These are phyloP conservation scores for Claviceps fusiformis DNA, from an alignment of 2,329 filamentous ascomycete species.

Conservation along the genomic window DNA sequence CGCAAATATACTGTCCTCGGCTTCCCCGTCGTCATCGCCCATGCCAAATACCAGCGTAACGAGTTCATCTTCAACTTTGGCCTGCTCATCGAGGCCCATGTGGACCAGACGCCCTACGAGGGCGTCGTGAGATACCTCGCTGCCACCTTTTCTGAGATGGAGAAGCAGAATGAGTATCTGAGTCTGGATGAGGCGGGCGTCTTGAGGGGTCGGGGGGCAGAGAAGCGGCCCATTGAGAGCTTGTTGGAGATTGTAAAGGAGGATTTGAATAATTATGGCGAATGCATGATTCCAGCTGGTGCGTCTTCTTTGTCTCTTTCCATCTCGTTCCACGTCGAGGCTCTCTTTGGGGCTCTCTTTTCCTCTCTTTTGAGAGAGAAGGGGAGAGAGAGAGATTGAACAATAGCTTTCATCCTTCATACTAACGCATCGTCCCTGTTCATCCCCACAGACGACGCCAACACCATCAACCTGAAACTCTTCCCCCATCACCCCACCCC, in stretches of 20 bases:
- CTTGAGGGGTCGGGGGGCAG: constrained; percentile 20
- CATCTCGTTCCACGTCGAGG: neutral
- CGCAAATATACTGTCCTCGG: constrained; percentile 67
- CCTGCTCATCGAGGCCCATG: constrained; percentile 54
- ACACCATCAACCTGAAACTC: constrained; percentile 91
- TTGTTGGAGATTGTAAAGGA: constrained; percentile 70
- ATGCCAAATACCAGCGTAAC: constrained; percentile 74
- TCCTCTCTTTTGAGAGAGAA: no score
- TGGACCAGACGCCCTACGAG: constrained; percentile 67
- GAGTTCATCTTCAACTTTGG: constrained; percentile 99
- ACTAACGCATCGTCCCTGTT: neutral
- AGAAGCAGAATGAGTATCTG: constrained; percentile 80
- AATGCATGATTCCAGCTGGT: constrained; percentile 97
- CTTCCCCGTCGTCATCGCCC: constrained; percentile 76
- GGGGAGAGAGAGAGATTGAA: no score
- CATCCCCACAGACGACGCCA: constrained; percentile 57
- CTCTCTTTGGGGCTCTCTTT: neutral
- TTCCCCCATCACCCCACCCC: constrained; percentile 73
- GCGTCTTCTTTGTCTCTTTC: constrained; percentile 17
- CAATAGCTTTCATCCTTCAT: neutral
- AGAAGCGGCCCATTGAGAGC: constrained; percentile 61
- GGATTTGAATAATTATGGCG: constrained; percentile 91
- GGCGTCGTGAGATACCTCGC: constrained; percentile 78
- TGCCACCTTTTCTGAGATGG: constrained; percentile 72
- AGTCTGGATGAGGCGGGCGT: constrained; percentile 40